Conservation (phyloP, 805 yeast species). For the Metschnikowia koreensis region DNA sequence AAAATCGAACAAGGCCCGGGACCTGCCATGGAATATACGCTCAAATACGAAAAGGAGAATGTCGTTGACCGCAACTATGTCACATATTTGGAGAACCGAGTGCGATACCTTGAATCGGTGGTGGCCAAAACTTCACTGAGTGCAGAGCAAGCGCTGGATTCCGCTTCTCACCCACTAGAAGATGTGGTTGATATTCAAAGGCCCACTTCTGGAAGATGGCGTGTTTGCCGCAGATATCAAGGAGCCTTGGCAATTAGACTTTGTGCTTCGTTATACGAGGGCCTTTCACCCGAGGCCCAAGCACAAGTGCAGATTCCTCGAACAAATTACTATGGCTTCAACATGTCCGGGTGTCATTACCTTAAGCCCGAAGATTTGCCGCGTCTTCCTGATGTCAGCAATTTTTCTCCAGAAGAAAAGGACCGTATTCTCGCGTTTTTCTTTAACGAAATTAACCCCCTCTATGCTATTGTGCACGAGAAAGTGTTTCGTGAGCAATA, state of each 20-base stretch:
- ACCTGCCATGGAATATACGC: background rate
- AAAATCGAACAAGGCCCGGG: too few relatives aligned
- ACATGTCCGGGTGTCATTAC: constrained; percentile 58
- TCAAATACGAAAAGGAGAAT: too few relatives aligned
- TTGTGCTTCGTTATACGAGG: constrained; percentile 31
- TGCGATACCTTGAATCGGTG: constrained; percentile 36
- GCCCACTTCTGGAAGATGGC: constrained; percentile 39
- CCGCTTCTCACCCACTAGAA: constrained; percentile 5
- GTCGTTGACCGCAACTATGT: constrained; percentile 2
- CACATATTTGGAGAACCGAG: constrained; percentile 35
- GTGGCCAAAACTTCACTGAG: background rate
- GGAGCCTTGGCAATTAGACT: constrained; percentile 35
- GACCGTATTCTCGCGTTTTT: constrained; percentile 36
- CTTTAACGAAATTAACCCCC: constrained; percentile 51
- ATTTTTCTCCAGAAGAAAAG: constrained; percentile 1
- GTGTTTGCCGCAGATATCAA: constrained; percentile 48
- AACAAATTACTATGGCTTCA: constrained; percentile 65
- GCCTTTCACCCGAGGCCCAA: constrained; percentile 34
- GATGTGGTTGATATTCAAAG: constrained; percentile 19
- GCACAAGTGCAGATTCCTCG: constrained; percentile 47
- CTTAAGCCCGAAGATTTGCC: constrained; percentile 35
- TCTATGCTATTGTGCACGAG: constrained; percentile 53
- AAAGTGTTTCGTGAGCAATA: constrained; percentile 52
- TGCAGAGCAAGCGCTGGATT: background rate
- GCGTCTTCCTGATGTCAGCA: constrained; percentile 26